phyloP scores from a whole-genome alignment of 495 filamentous ascomycete genomes.

The Bacidia rubella region DNA sequence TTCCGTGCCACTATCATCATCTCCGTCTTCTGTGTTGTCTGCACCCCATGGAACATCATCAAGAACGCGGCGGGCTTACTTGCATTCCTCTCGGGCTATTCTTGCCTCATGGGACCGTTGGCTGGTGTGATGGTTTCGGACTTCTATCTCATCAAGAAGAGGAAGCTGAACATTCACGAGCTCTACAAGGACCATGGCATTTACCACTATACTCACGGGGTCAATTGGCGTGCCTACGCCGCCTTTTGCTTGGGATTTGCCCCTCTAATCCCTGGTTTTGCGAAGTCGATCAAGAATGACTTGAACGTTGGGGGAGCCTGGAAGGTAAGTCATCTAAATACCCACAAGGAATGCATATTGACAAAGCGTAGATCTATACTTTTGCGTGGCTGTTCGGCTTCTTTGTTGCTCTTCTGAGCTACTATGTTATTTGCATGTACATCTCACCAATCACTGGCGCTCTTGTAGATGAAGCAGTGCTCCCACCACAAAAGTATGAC shows the following conservation, averaged over 20 bases:
- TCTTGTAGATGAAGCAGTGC: constrained; percentile 27
- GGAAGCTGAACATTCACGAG: constrained; percentile 33
- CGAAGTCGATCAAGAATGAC: constrained; percentile 16
- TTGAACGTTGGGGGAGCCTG: constrained; percentile 16
- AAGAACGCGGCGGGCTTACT: constrained; percentile 42
- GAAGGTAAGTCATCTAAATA: constrained; percentile 11
- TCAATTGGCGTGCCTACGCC: constrained; percentile 22
- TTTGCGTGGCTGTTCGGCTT: constrained; percentile 41
- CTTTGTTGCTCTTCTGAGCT: constrained; percentile 20
- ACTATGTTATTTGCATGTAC: constrained; percentile 29
- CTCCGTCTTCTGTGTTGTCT: constrained; percentile 34
- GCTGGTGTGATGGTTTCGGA: constrained; percentile 36
- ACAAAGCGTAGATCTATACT: constrained; percentile 27
- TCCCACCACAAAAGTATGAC: constrained; percentile 26
- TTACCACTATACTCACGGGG: constrained; percentile 20
- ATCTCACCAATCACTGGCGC: constrained; percentile 24
- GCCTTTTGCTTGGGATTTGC: constrained; percentile 14
- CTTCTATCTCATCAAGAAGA: constrained; percentile 34
- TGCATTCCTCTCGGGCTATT: constrained; percentile 42
- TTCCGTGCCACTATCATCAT: constrained; percentile 39
- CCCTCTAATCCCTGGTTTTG: constrained; percentile 18
- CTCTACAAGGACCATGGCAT: constrained; percentile 39
- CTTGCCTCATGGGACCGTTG: constrained; percentile 25
- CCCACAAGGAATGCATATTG: background rate
- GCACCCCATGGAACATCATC: constrained; percentile 52